phyloP scores from a whole-genome alignment of 1,284 basidiomycete genomes.

The Porphyrellus sp. region DNA sequence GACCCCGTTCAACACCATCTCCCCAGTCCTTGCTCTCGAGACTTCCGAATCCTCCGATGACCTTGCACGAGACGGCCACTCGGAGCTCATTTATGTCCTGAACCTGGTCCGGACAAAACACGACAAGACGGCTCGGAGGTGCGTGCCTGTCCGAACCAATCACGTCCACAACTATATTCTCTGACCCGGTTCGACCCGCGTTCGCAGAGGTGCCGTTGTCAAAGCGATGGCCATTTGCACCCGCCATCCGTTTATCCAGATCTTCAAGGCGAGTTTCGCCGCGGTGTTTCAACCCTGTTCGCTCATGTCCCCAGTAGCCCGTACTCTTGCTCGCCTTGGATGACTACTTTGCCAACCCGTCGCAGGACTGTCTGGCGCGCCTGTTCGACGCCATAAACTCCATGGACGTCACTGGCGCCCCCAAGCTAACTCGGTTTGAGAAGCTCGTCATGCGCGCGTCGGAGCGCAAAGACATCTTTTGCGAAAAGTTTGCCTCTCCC shows the following conservation, averaged over 20 bases:
- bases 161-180: constrained; percentile 7
- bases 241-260: constrained; percentile 92
- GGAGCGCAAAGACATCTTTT: constrained; percentile 89
- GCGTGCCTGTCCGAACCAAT: constrained; percentile 29
- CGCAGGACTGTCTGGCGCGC: constrained; percentile 81
- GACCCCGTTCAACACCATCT: constrained; percentile 81
- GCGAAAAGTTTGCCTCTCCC: constrained; percentile 67
- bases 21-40: constrained; percentile 75
- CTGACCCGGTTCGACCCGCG: constrained; percentile 9
- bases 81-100: constrained; percentile 84
- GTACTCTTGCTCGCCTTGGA: constrained; percentile 91
- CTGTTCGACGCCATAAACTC: constrained; percentile 93
- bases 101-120: constrained; percentile 96
- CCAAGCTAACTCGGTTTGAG: constrained; percentile 75
- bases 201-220: constrained; percentile 83
- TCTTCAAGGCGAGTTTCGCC: constrained; percentile 78
- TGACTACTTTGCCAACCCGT: constrained; percentile 89
- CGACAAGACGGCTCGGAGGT: constrained; percentile 85
- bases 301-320: constrained; percentile 53
- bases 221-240: constrained; percentile 97
- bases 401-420: constrained; percentile 83
- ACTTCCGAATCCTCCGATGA: constrained; percentile 52
- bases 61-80: constrained; percentile 38
- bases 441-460: constrained; percentile 86
- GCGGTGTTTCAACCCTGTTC: neutral